Conservation (phyloP, 2,329 filamentous ascomycete species). For the Aspergillus versicolor region DNA sequence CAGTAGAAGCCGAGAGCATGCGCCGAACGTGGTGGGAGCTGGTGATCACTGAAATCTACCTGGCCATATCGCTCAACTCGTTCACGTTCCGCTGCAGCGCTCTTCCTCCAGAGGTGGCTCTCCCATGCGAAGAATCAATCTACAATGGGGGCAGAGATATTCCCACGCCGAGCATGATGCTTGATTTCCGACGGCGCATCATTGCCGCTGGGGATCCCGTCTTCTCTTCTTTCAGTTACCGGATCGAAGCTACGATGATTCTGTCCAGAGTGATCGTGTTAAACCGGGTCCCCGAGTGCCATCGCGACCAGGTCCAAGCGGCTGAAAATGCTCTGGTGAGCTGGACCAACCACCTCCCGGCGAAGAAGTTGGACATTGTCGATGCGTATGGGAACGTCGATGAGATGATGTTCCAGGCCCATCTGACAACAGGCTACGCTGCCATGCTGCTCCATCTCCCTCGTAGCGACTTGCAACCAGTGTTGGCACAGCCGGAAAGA, state of each 20-base stretch:
- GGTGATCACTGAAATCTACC: constrained; percentile 74
- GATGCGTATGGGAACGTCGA: constrained; percentile 70
- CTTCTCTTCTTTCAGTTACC: constrained; percentile 82
- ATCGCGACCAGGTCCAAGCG: constrained; percentile 57
- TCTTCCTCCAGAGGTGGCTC: constrained; percentile 63
- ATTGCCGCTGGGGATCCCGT: constrained; percentile 58
- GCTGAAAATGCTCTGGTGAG: constrained; percentile 60
- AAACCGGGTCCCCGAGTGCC: constrained; percentile 37
- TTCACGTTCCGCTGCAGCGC: constrained; percentile 65
- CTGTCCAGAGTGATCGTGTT: constrained; percentile 67
- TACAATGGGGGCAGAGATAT: constrained; percentile 50
- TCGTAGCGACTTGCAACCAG: constrained; percentile 62
- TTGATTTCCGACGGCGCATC: constrained; percentile 58
- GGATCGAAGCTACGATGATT: constrained; percentile 75
- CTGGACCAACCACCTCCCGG: constrained; percentile 75
- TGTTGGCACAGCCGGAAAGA: constrained; percentile 13
- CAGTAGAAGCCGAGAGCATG: constrained; percentile 74
- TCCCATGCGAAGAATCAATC: constrained; percentile 76
- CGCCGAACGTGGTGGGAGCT: constrained; percentile 85
- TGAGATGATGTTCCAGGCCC: constrained; percentile 52
- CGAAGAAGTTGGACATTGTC: constrained; percentile 66
- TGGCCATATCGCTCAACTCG: constrained; percentile 62
- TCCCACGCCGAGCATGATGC: constrained; percentile 59
- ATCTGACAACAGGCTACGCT: constrained; percentile 42
- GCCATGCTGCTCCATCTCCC: constrained; percentile 74